Base-by-base conservation (phyloP, 805 yeast genomes). In the Saccharomyces cerevisiae region DNA sequence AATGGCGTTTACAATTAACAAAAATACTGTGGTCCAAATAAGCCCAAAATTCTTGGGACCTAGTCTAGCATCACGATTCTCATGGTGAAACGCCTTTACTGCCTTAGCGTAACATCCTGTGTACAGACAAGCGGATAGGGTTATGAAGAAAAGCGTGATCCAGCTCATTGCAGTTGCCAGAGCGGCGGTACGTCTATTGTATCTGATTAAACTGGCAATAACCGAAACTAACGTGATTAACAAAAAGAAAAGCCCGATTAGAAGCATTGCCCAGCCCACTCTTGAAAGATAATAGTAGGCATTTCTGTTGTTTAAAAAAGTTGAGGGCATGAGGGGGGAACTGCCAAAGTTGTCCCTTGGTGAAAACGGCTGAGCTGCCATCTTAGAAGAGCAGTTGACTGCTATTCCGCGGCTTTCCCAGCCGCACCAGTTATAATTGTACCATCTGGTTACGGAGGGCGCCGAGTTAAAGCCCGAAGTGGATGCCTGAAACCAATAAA, bases 401-500 rank as follows among this genome's bases (percentile, higher is more conserved):
- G 81, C 76, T 48, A 64, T 57, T 53, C 79, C 79, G 57, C n/a
- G 36, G 5, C 78, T 75, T 14, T 63, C 64, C 36, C 60, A 65
- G 32, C 75, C 75, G 55, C 76, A 74, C 63, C 84, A 75, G 59
- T 84, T 83, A 79, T 90, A 90, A 70, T 79, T 79, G 5, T 90
- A 85, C 96, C 96, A 89, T 62, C 89, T 81, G 3, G 87, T 73
- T 22, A 70, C 65, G 5, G 63, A 53, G 31, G 76, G 72, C 53
- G 73, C 69, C 32, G 71, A 68, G 14, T 67, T 60, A 55, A 84
- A 79, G 41, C 65, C 69, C 3, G 79, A 67, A 52, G 96, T 88
- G 62, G 82, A 84, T 29, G 89, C 94, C 63, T 81, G 75, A 46
- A 90, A 66, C 89, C 91, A 88, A 73, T 84, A 89, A 70, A 88